Evolutionary conservation across 805 yeast genomes (phyloP).

Genomic region (Groenewaldozyma tartarivorans): DNA sequence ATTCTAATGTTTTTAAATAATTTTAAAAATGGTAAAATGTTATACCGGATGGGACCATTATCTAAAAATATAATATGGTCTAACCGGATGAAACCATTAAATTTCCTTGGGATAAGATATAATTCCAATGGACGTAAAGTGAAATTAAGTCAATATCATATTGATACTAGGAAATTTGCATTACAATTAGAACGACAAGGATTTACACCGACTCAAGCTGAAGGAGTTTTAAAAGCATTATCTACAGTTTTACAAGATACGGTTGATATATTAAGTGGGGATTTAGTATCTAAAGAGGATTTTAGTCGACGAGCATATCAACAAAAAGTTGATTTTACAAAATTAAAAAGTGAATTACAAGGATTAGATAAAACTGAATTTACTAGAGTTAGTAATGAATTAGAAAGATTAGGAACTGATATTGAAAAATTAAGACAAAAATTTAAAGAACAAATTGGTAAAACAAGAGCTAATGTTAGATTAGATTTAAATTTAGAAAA

Average conservation of each 20-base stretch:
- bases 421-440: slow-evolving; percentile 77
- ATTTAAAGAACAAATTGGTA: slow-evolving; percentile 84
- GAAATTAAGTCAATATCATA: slow-evolving; percentile 29
- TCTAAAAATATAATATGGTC: too few species aligned
- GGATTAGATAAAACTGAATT: slow-evolving; percentile 82
- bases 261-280: slow-evolving; percentile 59
- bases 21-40: too few species aligned
- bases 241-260: slow-evolving; percentile 73
- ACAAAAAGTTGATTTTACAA: slow-evolving; percentile 94
- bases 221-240: slow-evolving; percentile 65
- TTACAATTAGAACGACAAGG: slow-evolving; percentile 59
- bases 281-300: slow-evolving; percentile 77
- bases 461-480: slow-evolving; percentile 81
- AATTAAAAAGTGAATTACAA: slow-evolving; percentile 83
- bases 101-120: too few species aligned
- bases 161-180: slow-evolving; percentile 71
- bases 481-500: slow-evolving; percentile 87
- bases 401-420: slow-evolving; percentile 74
- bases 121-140: too few species aligned
- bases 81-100: too few species aligned
- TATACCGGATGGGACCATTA: too few species aligned
- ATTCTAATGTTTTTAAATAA: too few species aligned
- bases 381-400: slow-evolving; percentile 72
- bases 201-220: slow-evolving; percentile 67
- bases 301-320: slow-evolving; percentile 81